Percentiles rank a stretch among this genome's conserved stretches.
These are phyloP conservation scores for Adiantum capillusveneris DNA, from an alignment of 75 land plant species.

Conservation along the genomic window DNA sequence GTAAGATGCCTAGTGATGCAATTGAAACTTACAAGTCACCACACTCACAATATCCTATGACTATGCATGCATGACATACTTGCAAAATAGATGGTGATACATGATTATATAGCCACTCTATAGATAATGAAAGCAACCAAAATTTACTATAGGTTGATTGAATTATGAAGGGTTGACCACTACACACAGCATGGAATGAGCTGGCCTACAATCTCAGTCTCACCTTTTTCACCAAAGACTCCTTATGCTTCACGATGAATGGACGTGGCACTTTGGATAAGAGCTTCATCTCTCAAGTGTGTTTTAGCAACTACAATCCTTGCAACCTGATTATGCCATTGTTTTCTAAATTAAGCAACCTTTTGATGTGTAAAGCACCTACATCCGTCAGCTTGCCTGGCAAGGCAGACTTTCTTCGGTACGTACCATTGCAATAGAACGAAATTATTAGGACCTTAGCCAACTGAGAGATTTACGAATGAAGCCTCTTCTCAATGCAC, in stretches of 20 bases:
- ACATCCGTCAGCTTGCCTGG: slow-evolving; percentile 75
- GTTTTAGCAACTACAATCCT: not conserved
- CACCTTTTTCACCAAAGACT: slow-evolving; percentile 39
- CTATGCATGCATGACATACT: slow-evolving; percentile 41
- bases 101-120: too few species aligned
- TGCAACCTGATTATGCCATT: not conserved
- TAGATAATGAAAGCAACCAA: too few species aligned
- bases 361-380: slow-evolving; percentile 77
- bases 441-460: too few species aligned
- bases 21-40: slow-evolving; percentile 41
- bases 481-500: too few species aligned
- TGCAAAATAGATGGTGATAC: too few species aligned
- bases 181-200: too few species aligned
- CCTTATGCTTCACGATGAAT: slow-evolving; percentile 32
- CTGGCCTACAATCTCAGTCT: too few species aligned
- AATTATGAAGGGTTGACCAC: too few species aligned
- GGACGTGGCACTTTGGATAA: slow-evolving; percentile 17
- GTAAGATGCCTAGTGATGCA: not conserved
- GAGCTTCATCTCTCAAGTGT: not conserved
- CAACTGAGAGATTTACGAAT: not conserved
- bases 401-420: slow-evolving; percentile 72
- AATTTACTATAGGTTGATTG: too few species aligned
- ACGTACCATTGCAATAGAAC: slow-evolving; percentile 33
- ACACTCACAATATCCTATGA: slow-evolving; percentile 42
- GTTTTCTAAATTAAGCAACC: slow-evolving; percentile 15